Evolutionary conservation across 73 alveolate genomes (phyloP).

Genomic region (Effrenium voratum): DNA sequence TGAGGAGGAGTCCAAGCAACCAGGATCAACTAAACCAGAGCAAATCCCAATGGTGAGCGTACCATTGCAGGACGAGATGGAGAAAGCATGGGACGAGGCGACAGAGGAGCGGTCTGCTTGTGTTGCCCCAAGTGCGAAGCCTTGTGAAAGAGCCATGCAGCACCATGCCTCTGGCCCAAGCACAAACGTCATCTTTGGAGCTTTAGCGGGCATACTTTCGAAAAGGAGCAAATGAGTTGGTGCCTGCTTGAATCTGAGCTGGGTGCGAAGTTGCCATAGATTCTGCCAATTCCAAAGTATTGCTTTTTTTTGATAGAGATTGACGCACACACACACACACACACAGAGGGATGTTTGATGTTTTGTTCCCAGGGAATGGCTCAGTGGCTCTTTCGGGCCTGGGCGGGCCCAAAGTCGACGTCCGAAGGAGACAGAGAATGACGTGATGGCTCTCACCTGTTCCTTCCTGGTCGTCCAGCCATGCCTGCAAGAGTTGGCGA

Average conservation of each 20-base stretch:
- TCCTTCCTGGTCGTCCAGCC: conserved; percentile 80
- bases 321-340: not conserved
- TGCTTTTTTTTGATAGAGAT: not conserved
- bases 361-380: not conserved
- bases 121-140: not conserved
- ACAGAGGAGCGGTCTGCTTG: not conserved
- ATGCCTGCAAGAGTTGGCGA: not conserved
- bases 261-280: not conserved
- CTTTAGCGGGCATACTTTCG: too few relatives aligned
- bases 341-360: too few relatives aligned
- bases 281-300: not conserved
- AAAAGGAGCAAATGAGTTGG: not conserved
- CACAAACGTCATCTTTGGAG: too few relatives aligned
- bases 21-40: not conserved
- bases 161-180: too few relatives aligned
- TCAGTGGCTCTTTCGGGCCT: not conserved
- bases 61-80: conserved; percentile 41
- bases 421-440: conserved; percentile 61
- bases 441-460: conserved; percentile 81
- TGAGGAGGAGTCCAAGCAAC: conserved; percentile 2
- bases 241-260: not conserved
- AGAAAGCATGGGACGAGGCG: conserved; percentile 83
- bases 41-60: not conserved
- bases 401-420: not conserved
- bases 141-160: too few relatives aligned